Percentiles rank a stretch among this genome's conserved stretches.
These are phyloP conservation scores for Neurospora cerealis DNA, from an alignment of 495 filamentous ascomycete species.

Conservation along the genomic window DNA sequence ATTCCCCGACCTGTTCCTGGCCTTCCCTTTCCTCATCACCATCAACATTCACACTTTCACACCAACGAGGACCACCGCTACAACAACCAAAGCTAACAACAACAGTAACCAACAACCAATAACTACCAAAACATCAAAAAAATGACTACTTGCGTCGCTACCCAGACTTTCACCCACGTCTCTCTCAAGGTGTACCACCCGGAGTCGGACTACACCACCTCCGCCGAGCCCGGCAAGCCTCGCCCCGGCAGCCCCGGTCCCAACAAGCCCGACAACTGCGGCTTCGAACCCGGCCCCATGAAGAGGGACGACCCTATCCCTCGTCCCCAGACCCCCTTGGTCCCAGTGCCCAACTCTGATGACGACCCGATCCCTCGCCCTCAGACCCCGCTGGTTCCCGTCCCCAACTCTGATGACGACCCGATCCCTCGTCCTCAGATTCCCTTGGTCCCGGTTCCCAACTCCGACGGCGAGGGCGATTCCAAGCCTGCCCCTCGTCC, in stretches of 20 bases:
- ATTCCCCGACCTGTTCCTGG: neutral
- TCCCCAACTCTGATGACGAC: neutral
- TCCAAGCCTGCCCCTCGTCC: neutral
- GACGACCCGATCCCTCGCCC: neutral
- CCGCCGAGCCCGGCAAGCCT: neutral
- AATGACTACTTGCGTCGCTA: neutral
- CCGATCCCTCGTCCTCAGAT: neutral
- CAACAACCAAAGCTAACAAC: neutral
- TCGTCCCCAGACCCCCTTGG: neutral
- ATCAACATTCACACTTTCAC: neutral
- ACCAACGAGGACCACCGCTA: neutral
- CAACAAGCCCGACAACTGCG: neutral
- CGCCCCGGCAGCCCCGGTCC: neutral
- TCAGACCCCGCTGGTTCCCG: neutral
- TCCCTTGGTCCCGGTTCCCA: neutral
- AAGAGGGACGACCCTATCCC: neutral
- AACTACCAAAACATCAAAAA: neutral
- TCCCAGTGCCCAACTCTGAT: neutral
- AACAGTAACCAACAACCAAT: neutral
- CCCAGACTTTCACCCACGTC: neutral
- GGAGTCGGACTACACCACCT: neutral
- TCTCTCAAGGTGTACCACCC: neutral
- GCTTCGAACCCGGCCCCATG: neutral
- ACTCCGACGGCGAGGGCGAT: neutral
- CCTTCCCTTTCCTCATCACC: neutral